A percentile compares a stretch with the other conserved stretches of the same genome.
phyloP scores from a whole-genome alignment of 208 protist genomes.

The Vickermania ingenoplastis region DNA sequence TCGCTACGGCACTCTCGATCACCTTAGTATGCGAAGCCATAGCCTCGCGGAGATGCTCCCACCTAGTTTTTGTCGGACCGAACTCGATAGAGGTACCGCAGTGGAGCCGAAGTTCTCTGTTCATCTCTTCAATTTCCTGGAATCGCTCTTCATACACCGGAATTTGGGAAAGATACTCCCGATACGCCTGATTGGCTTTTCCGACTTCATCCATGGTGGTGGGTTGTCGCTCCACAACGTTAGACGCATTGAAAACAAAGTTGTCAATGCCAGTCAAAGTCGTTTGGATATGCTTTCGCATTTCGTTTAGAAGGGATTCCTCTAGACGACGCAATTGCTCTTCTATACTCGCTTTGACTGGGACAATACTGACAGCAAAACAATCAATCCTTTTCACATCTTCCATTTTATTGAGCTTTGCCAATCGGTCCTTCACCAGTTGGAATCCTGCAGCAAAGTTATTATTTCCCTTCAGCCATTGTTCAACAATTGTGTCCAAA shows the following conservation, averaged over 20 bases:
- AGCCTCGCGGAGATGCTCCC: conserved; percentile 87
- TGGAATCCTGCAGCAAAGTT: conserved; percentile 82
- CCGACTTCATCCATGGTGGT: conserved; percentile 92
- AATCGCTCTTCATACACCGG: conserved; percentile 56
- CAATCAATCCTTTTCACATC: conserved; percentile 88
- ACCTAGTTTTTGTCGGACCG: conserved; percentile 63
- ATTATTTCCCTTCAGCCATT: conserved; percentile 43
- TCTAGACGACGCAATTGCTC: conserved; percentile 86
- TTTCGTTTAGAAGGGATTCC: conserved; percentile 79
- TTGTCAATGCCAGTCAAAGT: conserved; percentile 70
- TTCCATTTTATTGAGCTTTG: conserved; percentile 85
- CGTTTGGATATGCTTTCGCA: conserved; percentile 67
- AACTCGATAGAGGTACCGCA: conserved; percentile 74
- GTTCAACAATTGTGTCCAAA: conserved; percentile 83
- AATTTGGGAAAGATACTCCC: conserved; percentile 48
- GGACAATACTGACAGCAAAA: conserved; percentile 87
- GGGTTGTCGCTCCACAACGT: conserved; percentile 81
- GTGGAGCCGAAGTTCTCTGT: conserved; percentile 73
- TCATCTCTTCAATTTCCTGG: conserved; percentile 68
- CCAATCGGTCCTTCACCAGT: conserved; percentile 77
- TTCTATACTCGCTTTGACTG: conserved; percentile 90
- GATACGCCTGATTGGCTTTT: conserved; percentile 70
- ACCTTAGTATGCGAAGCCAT: conserved; percentile 88
- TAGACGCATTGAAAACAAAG: conserved; percentile 84
- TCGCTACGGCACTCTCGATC: conserved; percentile 79